A percentile compares a stretch with the other conserved stretches of the same genome.
phyloP scores from a whole-genome alignment of 208 protist genomes.

The Leishmania tarentolae region DNA sequence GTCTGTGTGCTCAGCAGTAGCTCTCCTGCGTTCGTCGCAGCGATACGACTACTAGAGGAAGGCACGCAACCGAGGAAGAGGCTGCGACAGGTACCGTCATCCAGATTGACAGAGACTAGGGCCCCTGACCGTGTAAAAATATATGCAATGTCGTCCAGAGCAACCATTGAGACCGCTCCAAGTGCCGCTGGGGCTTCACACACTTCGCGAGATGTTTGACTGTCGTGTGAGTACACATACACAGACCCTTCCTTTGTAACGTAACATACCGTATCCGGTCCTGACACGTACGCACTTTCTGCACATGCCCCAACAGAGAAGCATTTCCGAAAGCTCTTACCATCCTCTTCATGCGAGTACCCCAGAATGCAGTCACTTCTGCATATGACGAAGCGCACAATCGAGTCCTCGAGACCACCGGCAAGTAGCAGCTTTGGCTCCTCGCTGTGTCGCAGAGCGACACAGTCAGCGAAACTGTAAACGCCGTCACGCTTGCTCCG shows the following conservation, averaged over 20 bases:
- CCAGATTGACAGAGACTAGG: conserved; percentile 10
- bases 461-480: conserved; percentile 18
- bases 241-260: conserved; percentile 3
- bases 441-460: conserved; percentile 3
- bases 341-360: conserved; percentile 3
- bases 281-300: neutral
- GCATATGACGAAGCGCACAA: conserved; percentile 2
- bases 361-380: conserved; percentile 12
- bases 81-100: neutral
- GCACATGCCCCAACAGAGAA: neutral
- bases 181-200: conserved; percentile 2
- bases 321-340: conserved; percentile 1
- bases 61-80: neutral
- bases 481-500: conserved; percentile 5
- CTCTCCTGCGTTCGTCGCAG: neutral
- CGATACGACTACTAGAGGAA: neutral
- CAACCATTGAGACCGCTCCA: neutral
- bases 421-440: conserved; percentile 7
- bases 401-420: neutral
- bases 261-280: conserved; percentile 10
- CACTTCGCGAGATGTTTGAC: neutral
- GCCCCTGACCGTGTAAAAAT: conserved; percentile 13
- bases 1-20: conserved; percentile 12
- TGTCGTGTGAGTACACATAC: conserved; percentile 17
- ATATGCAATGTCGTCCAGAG: conserved; percentile 6